Percentiles rank a stretch among this genome's conserved stretches.
Evolutionary conservation across 163 green algal genomes (phyloP).

Genomic region (Chlamydomonas reinhardtii): DNA sequence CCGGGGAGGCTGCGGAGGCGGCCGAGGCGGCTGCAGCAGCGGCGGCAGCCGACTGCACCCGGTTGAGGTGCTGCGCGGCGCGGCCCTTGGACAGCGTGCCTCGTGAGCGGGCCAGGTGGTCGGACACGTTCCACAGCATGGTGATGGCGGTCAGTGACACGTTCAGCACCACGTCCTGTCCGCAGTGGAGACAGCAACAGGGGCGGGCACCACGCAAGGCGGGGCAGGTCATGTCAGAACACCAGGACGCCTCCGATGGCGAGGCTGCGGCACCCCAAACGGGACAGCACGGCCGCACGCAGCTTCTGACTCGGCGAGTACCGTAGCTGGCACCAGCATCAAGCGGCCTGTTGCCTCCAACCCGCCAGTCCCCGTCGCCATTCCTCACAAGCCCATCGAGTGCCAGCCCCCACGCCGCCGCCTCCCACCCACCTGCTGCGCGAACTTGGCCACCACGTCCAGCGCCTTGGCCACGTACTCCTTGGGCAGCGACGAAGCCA

Average conservation of each 20-base stretch:
- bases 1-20: not conserved
- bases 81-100: slow-evolving; percentile 10
- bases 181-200: no score
- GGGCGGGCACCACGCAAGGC: no score
- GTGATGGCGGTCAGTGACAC: slow-evolving; percentile 89
- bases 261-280: no score
- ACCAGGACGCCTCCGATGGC: no score
- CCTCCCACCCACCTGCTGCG: slow-evolving; percentile 53
- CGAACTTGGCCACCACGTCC: slow-evolving; percentile 60
- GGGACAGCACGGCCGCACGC: no score
- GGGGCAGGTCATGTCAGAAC: no score
- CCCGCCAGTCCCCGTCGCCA: no score
- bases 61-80: not conserved
- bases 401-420: no score
- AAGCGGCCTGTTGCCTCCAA: no score
- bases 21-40: not conserved
- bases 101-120: slow-evolving; percentile 73
- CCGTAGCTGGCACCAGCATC: no score
- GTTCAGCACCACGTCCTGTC: slow-evolving; percentile 83
- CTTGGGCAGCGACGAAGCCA: slow-evolving; percentile 59
- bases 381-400: no score
- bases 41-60: not conserved
- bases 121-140: slow-evolving; percentile 91
- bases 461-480: slow-evolving; percentile 62
- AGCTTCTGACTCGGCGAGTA: no score